Evolutionary conservation across 805 yeast genomes (phyloP).

Genomic region (Candida parachauliodes): DNA sequence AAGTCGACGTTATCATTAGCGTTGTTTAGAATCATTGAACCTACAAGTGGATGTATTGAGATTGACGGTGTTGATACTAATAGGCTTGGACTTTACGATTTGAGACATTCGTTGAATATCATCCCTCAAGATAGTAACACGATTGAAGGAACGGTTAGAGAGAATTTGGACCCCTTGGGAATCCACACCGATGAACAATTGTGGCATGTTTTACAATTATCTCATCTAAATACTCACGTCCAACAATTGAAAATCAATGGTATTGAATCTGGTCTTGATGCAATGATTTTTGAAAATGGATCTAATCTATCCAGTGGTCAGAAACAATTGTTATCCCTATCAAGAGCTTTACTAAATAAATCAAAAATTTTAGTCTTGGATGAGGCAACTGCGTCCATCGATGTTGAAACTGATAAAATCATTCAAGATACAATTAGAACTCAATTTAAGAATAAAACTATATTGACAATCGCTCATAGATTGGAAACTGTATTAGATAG

Average conservation of each 20-base stretch:
- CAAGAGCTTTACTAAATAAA: conserved; percentile 42
- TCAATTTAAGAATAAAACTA: conserved; percentile 35
- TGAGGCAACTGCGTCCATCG: conserved; percentile 64
- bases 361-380: conserved; percentile 75
- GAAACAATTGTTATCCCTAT: conserved; percentile 35
- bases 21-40: conserved; percentile 78
- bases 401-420: conserved; percentile 32
- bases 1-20: conserved; percentile 84
- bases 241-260: conserved; percentile 35
- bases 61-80: conserved; percentile 71
- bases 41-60: conserved; percentile 59
- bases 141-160: conserved; percentile 80
- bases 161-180: conserved; percentile 80
- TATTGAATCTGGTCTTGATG: conserved; percentile 18
- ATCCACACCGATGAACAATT: conserved; percentile 64
- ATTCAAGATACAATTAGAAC: conserved; percentile 34
- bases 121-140: conserved; percentile 95
- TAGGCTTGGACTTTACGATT: conserved; percentile 68
- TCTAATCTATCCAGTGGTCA: conserved; percentile 37
- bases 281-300: conserved; percentile 33
- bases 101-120: conserved; percentile 73
- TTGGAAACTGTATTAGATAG: conserved; percentile 39
- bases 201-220: conserved; percentile 74
- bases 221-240: conserved; percentile 72
- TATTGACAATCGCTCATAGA: conserved; percentile 40